phyloP scores from a whole-genome alignment of 2,329 filamentous ascomycete genomes.

The Colletotrichum sp. region DNA sequence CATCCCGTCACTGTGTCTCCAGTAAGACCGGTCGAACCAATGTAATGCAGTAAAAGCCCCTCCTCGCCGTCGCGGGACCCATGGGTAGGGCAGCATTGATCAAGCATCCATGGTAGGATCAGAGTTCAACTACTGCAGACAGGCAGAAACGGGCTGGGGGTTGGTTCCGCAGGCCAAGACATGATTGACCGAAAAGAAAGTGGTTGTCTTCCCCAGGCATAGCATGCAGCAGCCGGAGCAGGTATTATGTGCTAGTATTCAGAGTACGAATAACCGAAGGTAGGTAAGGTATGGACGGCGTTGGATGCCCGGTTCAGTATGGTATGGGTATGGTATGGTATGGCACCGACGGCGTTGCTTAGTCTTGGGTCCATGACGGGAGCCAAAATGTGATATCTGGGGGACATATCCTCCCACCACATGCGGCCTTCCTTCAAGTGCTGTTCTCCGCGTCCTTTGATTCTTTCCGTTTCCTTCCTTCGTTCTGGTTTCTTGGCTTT shows the following conservation, averaged over 20 bases:
- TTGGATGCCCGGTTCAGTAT: slow-evolving; percentile 9
- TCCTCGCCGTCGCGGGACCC: neutral
- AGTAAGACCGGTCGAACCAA: neutral
- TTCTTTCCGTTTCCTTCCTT: neutral
- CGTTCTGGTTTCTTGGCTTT: neutral
- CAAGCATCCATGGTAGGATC: neutral
- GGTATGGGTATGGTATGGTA: neutral
- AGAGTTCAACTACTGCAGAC: neutral
- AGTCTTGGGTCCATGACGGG: neutral
- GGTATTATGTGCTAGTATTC: neutral
- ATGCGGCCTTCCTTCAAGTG: neutral
- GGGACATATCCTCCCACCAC: neutral
- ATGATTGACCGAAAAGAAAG: slow-evolving; percentile 5
- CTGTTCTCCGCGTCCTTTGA: neutral
- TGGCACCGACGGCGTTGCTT: neutral
- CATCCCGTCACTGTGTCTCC: neutral
- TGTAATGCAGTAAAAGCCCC: neutral
- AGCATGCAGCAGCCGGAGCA: neutral
- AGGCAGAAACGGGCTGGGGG: neutral
- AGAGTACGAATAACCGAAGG: neutral
- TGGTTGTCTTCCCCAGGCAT: neutral
- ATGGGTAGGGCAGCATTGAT: neutral
- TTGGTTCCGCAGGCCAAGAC: neutral
- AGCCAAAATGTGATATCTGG: neutral
- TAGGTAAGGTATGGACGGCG: neutral